These are phyloP conservation scores for Fusarium euwallaceae DNA, from an alignment of 2,329 filamentous ascomycete genomes.

Conservation along the genomic window DNA sequence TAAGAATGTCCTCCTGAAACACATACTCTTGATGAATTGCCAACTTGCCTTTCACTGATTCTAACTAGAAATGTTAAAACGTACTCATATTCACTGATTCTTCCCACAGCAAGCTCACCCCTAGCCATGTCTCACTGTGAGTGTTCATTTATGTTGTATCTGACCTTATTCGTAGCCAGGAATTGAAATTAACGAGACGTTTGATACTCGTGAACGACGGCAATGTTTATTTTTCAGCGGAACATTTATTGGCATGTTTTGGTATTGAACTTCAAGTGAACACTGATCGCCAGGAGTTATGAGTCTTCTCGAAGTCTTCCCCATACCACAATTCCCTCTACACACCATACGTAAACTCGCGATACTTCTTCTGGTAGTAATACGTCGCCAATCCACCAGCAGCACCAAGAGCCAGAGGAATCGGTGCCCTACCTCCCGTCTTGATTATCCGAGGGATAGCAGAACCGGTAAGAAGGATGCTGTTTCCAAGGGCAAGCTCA, in stretches of 20 bases:
- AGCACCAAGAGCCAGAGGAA: constrained; percentile 52
- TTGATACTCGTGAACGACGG: not conserved
- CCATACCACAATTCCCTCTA: constrained; percentile 26
- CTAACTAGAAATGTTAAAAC: not conserved
- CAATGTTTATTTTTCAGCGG: not conserved
- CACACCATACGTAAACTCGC: constrained; percentile 56
- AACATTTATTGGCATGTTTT: not conserved
- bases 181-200: not conserved
- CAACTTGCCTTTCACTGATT: not conserved
- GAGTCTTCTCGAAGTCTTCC: not conserved
- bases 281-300: not conserved
- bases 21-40: not conserved
- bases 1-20: not conserved
- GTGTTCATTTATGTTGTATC: too few species aligned
- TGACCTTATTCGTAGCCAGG: not conserved
- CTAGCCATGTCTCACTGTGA: not conserved
- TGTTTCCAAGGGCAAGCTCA: constrained; percentile 57
- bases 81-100: not conserved
- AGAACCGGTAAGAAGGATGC: constrained; percentile 53
- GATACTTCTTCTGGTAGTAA: constrained; percentile 58
- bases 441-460: constrained; percentile 56
- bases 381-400: constrained; percentile 53
- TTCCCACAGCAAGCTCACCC: not conserved
- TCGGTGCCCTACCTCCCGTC: constrained; percentile 53
- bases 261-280: not conserved